Percentiles rank a stretch among this genome's conserved stretches.
These are phyloP conservation scores for sunflower (Helianthus annuus) DNA, from an alignment of 129 eudicot genomes.

Conservation along the genomic window HanXRQr2.0-SUNRISE NC_035449.2:3026637-3027136, in stretches of 20 bases:
- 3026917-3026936: conserved; percentile 53
- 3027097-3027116: no score
- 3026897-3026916: conserved; percentile 68
- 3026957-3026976: conserved; percentile 24
- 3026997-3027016: conserved; percentile 50
- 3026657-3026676: conserved; percentile 47
- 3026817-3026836: background rate
- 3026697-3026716: conserved; percentile 45
- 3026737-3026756: conserved; percentile 64
- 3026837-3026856: no score
- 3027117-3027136: no score
- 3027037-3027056: conserved; percentile 34
- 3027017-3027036: conserved; percentile 40
- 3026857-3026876: background rate
- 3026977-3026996: conserved; percentile 36
- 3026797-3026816: conserved; percentile 24
- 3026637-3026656: no score
- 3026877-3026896: conserved; percentile 50
- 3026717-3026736: conserved; percentile 66
- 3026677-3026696: conserved; percentile 87
- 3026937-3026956: conserved; percentile 52
- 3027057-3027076: background rate
- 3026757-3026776: conserved; percentile 45
- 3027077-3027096: no score
- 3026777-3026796: conserved; percentile 41